Evolutionary conservation across 441 rosid species (phyloP), one percentile per base, ranked within the genome.

Genomic region (Gossypium aridum): DNA sequence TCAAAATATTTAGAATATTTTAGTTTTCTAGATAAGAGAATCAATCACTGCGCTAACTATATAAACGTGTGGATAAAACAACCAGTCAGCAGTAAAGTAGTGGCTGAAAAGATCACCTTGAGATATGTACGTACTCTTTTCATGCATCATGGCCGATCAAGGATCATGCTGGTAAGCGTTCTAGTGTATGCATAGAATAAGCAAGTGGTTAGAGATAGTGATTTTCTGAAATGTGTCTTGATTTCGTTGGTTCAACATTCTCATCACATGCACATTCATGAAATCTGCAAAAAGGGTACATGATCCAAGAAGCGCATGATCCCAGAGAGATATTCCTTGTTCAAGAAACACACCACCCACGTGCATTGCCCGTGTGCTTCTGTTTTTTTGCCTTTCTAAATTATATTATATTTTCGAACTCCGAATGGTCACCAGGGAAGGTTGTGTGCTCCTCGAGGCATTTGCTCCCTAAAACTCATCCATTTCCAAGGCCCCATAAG

Each of bases 281-380:
- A 37, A 14, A 54, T 56, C 13, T 34, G 26, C 43, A 22, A 51
- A 47, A 47, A 55, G 3, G 64, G 45, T 61, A 5, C 88, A 56
- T 71, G 92, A 89, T 87, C 87, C 91, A 49, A 88, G 88, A 70
- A 88, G 83, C 85, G 2, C 87, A 78, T 56, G 87, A 88, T 88
- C 89, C 92, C 57, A 87, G 85, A 80, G 70, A 28, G 83, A 85
- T 87, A 85, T 86, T 86, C 87, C 85, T 81, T 77, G 55, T 75
- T 79, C 64, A 68, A 66, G 76, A 80, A 62, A 76, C 77, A 61
- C 20, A 20, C 60, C 28, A 68, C 55, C 60, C 70, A 70, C 72
- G 70, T 68, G 60, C 37, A 74, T 28, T 62, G 8, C 62, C 49
- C 8, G 17, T 64, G 9, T 43, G 43, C 16, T 47, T 28, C 57